Evolutionary conservation across 257 asterid species (phyloP).

Genomic region (Schizonepeta tenuifolia): DNA sequence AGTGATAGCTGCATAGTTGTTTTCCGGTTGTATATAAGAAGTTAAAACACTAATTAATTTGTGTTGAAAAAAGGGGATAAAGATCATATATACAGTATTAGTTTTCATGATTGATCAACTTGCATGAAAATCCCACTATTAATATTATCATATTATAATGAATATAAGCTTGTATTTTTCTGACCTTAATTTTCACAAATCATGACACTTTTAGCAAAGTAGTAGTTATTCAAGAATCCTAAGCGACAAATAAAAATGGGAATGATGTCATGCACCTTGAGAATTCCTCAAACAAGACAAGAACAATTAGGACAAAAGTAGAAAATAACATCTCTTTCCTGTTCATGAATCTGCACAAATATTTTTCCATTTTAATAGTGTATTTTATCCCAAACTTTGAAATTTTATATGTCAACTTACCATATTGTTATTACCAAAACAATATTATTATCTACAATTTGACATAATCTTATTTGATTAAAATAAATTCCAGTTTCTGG

Average conservation of each 20-base stretch:
- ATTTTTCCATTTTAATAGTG: neutral
- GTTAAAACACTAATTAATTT: conserved; percentile 8
- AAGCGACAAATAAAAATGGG: neutral
- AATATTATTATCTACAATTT: neutral
- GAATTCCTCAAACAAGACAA: conserved; percentile 3
- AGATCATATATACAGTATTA: neutral
- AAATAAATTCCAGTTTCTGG: conserved; percentile 41
- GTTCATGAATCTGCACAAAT: neutral
- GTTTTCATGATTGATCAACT: neutral
- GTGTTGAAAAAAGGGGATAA: neutral
- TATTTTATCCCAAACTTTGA: neutral
- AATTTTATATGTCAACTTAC: too few species aligned
- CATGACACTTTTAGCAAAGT: too few species aligned
- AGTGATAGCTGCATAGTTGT: conserved; percentile 1
- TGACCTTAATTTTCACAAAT: neutral
- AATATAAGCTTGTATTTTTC: neutral
- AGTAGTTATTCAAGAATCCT: too few species aligned
- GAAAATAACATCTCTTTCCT: conserved; percentile 18
- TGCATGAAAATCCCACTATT: neutral
- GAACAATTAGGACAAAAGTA: conserved; percentile 25
- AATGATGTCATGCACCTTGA: conserved; percentile 31
- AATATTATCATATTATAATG: neutral
- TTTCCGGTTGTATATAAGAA: neutral
- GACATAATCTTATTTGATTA: neutral
- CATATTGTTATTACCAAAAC: neutral